Conservation (phyloP, 1,139 yeast species). For the Nakaseomyces delphensis region DNA sequence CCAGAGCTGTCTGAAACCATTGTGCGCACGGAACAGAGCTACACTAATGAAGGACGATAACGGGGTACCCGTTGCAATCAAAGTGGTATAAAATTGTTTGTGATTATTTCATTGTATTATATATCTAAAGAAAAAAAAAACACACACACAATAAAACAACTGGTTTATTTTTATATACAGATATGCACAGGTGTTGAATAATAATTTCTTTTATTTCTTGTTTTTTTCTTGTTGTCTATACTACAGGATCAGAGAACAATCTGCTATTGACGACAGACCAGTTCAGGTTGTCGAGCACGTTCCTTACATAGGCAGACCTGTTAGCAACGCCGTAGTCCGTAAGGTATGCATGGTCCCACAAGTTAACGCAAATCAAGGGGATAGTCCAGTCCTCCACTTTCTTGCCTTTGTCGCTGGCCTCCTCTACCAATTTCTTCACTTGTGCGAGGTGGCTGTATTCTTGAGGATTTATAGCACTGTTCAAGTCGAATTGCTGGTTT, state of each 20-base stretch:
- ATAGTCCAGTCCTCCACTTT: slow-evolving; percentile 58
- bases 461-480: slow-evolving; percentile 47
- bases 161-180: background rate
- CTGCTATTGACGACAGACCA: slow-evolving; percentile 80
- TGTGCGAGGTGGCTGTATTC: slow-evolving; percentile 43
- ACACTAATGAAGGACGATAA: slow-evolving; percentile 53
- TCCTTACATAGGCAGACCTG: slow-evolving; percentile 61
- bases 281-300: slow-evolving; percentile 70
- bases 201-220: background rate
- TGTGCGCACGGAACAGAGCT: slow-evolving; percentile 62
- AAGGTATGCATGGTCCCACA: slow-evolving; percentile 84
- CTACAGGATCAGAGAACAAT: slow-evolving; percentile 24
- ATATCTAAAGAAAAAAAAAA: background rate
- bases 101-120: background rate
- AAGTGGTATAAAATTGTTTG: slow-evolving; percentile 34
- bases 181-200: background rate
- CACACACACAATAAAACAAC: background rate
- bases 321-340: slow-evolving; percentile 78
- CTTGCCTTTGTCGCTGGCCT: slow-evolving; percentile 14
- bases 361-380: slow-evolving; percentile 70
- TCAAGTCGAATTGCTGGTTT: slow-evolving; percentile 67
- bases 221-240: slow-evolving; percentile 7
- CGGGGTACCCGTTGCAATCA: slow-evolving; percentile 58
- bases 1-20: slow-evolving; percentile 45
- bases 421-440: slow-evolving; percentile 39